These are phyloP conservation scores for Albizia julibrissin DNA, from an alignment of 306 rosid species.

Conservation along the genomic window DNA sequence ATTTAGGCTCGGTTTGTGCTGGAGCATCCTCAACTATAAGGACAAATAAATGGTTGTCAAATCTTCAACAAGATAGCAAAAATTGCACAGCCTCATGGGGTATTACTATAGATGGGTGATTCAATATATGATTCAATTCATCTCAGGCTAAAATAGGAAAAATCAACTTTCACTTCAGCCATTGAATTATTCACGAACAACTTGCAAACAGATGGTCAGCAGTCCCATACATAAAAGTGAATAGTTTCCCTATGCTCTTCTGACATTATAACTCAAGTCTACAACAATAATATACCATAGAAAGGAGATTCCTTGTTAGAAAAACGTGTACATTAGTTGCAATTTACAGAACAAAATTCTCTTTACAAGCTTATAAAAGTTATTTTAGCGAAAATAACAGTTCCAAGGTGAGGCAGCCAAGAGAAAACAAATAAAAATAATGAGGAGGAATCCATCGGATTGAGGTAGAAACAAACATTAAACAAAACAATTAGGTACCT, in stretches of 20 bases:
- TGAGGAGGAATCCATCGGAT: neutral
- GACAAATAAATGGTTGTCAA: constrained; percentile 24
- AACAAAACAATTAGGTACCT: constrained; percentile 49
- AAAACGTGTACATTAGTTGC: neutral
- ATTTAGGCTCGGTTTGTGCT: constrained; percentile 71
- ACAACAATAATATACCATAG: neutral
- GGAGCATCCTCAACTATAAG: constrained; percentile 66
- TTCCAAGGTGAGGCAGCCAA: neutral
- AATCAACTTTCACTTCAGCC: neutral
- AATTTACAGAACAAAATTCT: constrained; percentile 9
- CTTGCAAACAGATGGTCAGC: constrained; percentile 14
- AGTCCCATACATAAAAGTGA: neutral
- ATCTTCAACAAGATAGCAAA: constrained; percentile 14
- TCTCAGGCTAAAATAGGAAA: neutral
- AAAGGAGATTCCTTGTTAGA: neutral
- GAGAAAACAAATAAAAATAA: neutral
- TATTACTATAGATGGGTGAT: neutral
- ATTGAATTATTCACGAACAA: neutral
- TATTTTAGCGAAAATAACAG: constrained; percentile 21
- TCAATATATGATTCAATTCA: neutral
- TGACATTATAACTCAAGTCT: neutral
- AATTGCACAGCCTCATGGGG: neutral
- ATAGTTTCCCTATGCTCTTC: neutral
- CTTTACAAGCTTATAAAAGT: neutral
- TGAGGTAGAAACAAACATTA: constrained; percentile 12